Evolutionary conservation across 1,284 basidiomycete species (phyloP), one percentile per base, ranked within the genome.

Genomic region (Tranzscheliella williamsii): DNA sequence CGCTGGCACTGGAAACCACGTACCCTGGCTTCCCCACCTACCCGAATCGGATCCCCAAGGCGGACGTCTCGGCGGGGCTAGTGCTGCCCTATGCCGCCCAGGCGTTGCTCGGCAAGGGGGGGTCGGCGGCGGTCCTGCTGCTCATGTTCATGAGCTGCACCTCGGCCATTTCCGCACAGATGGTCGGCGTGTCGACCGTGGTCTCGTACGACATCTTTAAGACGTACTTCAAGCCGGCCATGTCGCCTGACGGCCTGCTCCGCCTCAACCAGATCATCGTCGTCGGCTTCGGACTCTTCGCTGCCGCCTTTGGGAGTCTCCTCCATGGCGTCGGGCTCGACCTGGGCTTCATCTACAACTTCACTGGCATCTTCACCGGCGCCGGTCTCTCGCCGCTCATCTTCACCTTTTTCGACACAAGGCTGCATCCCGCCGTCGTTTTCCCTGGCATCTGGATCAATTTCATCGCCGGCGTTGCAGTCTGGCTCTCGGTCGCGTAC

Each of bases 111-210:
- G 70, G 70, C 34, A 68, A 64, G 30, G 67, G 67, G 2, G 70
- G 70, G 1, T 61, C 53, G 6, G 66, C 67, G 0, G 69, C 56
- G 4, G 66, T 72, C 13, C 47, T 70, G 16, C 44, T 70, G 11
- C 56, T 70, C 23, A 70, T 67, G 70, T 72, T 70, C 53, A 74
- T 74, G 72, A 52, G 46, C 27, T 69, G 60, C 42, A 74, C 73
- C 2, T 70, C 66, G 1, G 72, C 75, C 12, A 67, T 70, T 27
- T 69, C 62, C 1, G 67, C 67, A 4, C 63, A 70, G 44, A 42
- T 67, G 38, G 48, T 70, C 16, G 63, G 64, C n/a, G 66, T 72
- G 6, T 62, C 60, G 2, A 66, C 57, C 21, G 54, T 69, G 5
- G 43, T 53, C 3, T 55, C 67, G 5, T 70, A 67, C 48, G 67